Evolutionary conservation across 2,329 filamentous ascomycete genomes (phyloP).

Genomic region (Verticillium nonalfalfae): DNA sequence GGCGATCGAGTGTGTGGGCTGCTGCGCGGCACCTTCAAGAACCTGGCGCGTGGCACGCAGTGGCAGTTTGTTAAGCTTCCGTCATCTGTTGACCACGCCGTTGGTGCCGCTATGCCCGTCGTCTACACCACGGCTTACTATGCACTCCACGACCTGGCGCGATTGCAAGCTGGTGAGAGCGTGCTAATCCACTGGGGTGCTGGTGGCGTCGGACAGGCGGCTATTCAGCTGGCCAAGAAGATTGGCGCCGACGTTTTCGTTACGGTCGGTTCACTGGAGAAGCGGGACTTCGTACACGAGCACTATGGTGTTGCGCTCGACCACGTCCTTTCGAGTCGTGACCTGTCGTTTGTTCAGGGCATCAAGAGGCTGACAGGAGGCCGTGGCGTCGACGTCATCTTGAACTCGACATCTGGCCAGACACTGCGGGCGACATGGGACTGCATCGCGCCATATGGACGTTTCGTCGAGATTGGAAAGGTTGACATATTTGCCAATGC

Average conservation of each 20-base stretch:
- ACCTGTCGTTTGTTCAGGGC: background rate
- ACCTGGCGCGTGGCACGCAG: too few relatives aligned
- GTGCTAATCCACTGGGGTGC: constrained; percentile 16
- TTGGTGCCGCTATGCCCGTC: background rate
- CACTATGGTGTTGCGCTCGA: background rate
- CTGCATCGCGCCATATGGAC: constrained; percentile 10
- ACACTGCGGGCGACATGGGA: background rate
- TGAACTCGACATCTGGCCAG: constrained; percentile 21
- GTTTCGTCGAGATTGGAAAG: constrained; percentile 25
- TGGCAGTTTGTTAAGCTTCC: constrained; percentile 11
- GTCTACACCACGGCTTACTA: constrained; percentile 8
- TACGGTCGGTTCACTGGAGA: constrained; percentile 11
- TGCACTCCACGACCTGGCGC: constrained; percentile 17
- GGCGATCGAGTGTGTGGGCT: background rate
- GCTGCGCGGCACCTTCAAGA: constrained; percentile 10
- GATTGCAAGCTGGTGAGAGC: constrained; percentile 14
- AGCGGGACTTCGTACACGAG: background rate
- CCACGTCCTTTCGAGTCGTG: background rate
- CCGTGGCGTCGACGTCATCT: background rate
- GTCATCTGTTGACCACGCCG: background rate
- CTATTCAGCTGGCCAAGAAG: constrained; percentile 6
- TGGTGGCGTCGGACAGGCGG: constrained; percentile 15
- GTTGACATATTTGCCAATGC: constrained; percentile 20
- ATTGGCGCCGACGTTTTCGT: constrained; percentile 13
- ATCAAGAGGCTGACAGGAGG: background rate